Evolutionary conservation across 768 basidiomycete species (phyloP).

Genomic region (Lyophyllum decastes): DNA sequence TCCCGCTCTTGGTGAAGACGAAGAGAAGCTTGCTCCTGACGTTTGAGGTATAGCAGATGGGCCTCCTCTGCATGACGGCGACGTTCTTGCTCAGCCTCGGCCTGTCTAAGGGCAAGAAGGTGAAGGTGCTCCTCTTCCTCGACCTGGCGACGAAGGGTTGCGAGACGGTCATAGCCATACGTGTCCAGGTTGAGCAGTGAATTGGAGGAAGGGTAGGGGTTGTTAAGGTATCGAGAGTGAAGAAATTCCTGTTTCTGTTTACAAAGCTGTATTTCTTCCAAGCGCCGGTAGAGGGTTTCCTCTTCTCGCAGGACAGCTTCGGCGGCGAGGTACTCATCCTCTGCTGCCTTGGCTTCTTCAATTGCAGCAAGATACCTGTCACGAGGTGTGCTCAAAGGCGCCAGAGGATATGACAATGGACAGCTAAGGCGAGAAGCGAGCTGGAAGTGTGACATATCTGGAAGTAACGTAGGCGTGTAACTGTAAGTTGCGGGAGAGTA

Average conservation of each 20-base stretch:
- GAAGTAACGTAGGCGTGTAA: not conserved
- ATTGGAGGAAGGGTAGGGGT: not conserved
- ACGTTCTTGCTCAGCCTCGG: slow-evolving; percentile 5
- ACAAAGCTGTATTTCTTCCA: slow-evolving; percentile 21
- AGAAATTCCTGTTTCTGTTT: slow-evolving; percentile 12
- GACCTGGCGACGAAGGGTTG: slow-evolving; percentile 9
- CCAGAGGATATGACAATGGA: slow-evolving; percentile 3
- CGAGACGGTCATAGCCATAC: slow-evolving; percentile 10
- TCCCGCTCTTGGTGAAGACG: slow-evolving; percentile 5
- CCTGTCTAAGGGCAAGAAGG: slow-evolving; percentile 2
- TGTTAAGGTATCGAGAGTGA: slow-evolving; percentile 2
- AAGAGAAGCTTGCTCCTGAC: slow-evolving; percentile 2
- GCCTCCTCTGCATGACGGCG: slow-evolving; percentile 5
- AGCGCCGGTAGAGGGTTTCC: slow-evolving; percentile 25
- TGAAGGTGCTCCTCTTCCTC: slow-evolving; percentile 13
- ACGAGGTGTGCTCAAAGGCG: slow-evolving; percentile 22
- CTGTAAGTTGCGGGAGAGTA: not conserved
- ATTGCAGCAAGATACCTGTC: slow-evolving; percentile 38
- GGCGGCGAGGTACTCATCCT: slow-evolving; percentile 36
- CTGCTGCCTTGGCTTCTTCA: slow-evolving; percentile 36
- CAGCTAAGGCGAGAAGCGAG: not conserved
- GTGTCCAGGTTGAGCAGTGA: not conserved
- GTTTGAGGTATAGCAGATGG: not conserved
- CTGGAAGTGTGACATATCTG: slow-evolving; percentile 20
- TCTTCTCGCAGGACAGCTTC: slow-evolving; percentile 34